A percentile compares a stretch with the other conserved stretches of the same genome.
Conservation (phyloP, 768 basidiomycete genomes). For the Udeniomyces megalosporus region DNA sequence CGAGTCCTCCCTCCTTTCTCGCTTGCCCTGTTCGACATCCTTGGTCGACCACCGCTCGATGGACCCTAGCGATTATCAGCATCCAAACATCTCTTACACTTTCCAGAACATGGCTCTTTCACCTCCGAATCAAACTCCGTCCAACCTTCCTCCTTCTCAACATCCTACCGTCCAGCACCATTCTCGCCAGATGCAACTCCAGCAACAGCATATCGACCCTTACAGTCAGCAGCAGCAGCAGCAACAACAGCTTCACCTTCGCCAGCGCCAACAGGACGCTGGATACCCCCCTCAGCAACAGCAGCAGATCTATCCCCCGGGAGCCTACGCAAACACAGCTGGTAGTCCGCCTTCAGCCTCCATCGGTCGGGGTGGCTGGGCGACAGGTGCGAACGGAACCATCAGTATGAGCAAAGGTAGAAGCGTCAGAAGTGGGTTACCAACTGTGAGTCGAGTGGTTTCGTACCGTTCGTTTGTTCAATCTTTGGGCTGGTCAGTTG, state of each 20-base stretch:
- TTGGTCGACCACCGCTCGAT: too few species aligned
- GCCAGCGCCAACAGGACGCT: conserved; percentile 5
- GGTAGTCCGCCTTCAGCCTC: not conserved
- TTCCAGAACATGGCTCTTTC: too few species aligned
- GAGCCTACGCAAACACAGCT: not conserved
- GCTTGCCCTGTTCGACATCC: too few species aligned
- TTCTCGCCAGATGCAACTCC: too few species aligned
- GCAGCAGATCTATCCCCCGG: not conserved
- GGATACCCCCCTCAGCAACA: not conserved
- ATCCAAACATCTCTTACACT: too few species aligned
- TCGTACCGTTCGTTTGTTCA: not conserved
- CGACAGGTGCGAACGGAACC: not conserved
- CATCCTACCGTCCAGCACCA: too few species aligned
- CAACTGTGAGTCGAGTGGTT: conserved; percentile 1
- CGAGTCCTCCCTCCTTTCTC: too few species aligned
- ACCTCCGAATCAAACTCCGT: too few species aligned
- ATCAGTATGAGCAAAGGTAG: conserved; percentile 1
- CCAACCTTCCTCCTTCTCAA: too few species aligned
- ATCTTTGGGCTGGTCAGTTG: too few species aligned
- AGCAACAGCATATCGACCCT: not conserved
- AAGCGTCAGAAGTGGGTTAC: not conserved
- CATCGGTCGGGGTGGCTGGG: conserved; percentile 8
- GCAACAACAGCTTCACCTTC: not conserved
- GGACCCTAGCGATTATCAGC: too few species aligned
- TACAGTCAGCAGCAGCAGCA: not conserved